These are phyloP conservation scores for Botryotinia narcissicola DNA, from an alignment of 2,329 filamentous ascomycete species.

Conservation along the genomic window DNA sequence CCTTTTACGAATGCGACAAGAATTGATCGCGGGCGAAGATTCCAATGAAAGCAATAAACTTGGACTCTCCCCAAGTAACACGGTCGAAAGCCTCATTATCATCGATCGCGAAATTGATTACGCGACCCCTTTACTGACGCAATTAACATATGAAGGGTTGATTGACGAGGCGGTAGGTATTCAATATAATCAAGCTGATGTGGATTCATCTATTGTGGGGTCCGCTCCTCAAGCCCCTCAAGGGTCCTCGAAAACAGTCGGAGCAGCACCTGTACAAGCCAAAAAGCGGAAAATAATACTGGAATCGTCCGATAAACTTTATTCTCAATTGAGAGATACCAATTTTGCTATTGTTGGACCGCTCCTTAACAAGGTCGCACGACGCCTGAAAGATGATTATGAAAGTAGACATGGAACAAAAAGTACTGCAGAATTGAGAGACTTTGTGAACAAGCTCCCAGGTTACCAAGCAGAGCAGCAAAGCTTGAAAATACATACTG, in stretches of 20 bases:
- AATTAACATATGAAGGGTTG: conserved; percentile 93
- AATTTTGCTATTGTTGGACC: conserved; percentile 95
- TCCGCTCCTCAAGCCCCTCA: conserved; percentile 59
- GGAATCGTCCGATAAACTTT: conserved; percentile 86
- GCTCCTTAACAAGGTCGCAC: conserved; percentile 84
- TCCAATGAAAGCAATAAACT: conserved; percentile 58
- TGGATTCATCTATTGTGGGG: conserved; percentile 87
- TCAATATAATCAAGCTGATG: conserved; percentile 86
- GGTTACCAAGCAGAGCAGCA: conserved; percentile 91
- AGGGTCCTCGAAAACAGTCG: conserved; percentile 54
- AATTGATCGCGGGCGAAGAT: conserved; percentile 77
- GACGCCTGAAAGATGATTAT: conserved; percentile 81
- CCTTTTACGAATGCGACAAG: conserved; percentile 85
- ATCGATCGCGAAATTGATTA: conserved; percentile 95
- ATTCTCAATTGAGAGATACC: conserved; percentile 80
- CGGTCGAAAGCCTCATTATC: conserved; percentile 86
- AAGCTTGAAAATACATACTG: conserved; percentile 87
- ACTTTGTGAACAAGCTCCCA: conserved; percentile 92
- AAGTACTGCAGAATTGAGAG: conserved; percentile 84
- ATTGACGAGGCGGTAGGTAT: conserved; percentile 94
- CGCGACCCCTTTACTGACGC: conserved; percentile 86
- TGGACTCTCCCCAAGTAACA: conserved; percentile 79
- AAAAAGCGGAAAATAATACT: conserved; percentile 84
- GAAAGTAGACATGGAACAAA: conserved; percentile 84
- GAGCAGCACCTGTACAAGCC: conserved; percentile 56